Conservation (phyloP, 2,329 filamentous ascomycete species). For the Plectosphaerella sp. region DNA sequence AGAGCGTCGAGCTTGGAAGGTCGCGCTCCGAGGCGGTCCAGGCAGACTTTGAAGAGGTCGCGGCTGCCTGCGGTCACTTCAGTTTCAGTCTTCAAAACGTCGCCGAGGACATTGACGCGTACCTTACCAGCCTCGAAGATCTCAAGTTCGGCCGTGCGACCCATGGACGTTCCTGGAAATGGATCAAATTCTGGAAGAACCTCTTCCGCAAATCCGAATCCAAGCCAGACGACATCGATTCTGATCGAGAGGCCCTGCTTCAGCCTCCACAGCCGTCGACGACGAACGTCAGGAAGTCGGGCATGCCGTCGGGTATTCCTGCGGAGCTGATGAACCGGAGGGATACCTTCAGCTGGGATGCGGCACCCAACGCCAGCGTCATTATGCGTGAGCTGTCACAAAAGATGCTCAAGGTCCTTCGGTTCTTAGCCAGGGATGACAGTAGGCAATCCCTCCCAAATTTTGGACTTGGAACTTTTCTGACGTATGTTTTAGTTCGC, state of each 20-base stretch:
- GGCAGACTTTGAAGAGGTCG: constrained; percentile 94
- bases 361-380: constrained; percentile 41
- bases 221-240: constrained; percentile 26
- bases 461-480: background rate
- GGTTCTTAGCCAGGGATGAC: constrained; percentile 49
- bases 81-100: constrained; percentile 89
- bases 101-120: constrained; percentile 80
- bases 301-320: constrained; percentile 52
- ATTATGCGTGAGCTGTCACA: constrained; percentile 42
- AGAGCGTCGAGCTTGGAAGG: constrained; percentile 67
- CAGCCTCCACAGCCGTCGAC: constrained; percentile 27
- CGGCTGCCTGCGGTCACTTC: constrained; percentile 96
- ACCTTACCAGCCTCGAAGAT: constrained; percentile 80
- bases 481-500: constrained; percentile 33
- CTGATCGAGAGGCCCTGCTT: constrained; percentile 37
- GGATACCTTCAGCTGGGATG: constrained; percentile 53
- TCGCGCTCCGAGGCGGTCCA: constrained; percentile 69
- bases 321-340: constrained; percentile 46
- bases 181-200: constrained; percentile 72
- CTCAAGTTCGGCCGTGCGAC: constrained; percentile 67
- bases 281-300: constrained; percentile 46
- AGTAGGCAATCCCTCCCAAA: constrained; percentile 25
- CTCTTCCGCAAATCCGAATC: constrained; percentile 12
- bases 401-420: constrained; percentile 36
- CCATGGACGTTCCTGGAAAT: constrained; percentile 68